phyloP scores from a whole-genome alignment of 805 yeast species.

The Candida chauliodis region DNA sequence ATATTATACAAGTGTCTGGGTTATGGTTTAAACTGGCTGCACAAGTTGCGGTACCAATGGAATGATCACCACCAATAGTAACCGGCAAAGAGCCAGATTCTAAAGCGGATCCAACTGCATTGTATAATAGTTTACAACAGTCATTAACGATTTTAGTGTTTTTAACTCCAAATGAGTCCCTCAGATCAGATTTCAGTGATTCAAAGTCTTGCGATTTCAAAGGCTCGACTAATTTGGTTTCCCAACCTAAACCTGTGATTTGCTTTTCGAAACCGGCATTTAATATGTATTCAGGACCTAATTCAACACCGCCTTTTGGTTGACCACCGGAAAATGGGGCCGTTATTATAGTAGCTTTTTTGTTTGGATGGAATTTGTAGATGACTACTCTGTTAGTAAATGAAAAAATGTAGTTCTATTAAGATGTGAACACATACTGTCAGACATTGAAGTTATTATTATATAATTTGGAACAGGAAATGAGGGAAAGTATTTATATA shows the following conservation, averaged over 20 bases:
- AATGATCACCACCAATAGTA: slow-evolving; percentile 95
- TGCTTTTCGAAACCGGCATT: slow-evolving; percentile 67
- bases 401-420: background rate
- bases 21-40: slow-evolving; percentile 73
- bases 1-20: slow-evolving; percentile 85
- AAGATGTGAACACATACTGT: slow-evolving; percentile 6
- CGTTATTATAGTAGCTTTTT: slow-evolving; percentile 63
- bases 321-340: slow-evolving; percentile 98
- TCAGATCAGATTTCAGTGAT: slow-evolving; percentile 40
- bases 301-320: slow-evolving; percentile 88
- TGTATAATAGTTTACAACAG: slow-evolving; percentile 61
- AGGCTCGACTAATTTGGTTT: slow-evolving; percentile 50
- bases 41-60: slow-evolving; percentile 91
- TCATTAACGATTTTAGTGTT: slow-evolving; percentile 76
- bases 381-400: slow-evolving; percentile 19
- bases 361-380: slow-evolving; percentile 54
- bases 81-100: slow-evolving; percentile 56
- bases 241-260: slow-evolving; percentile 72
- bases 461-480: slow-evolving; percentile 1
- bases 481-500: too few relatives aligned
- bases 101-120: slow-evolving; percentile 54
- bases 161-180: slow-evolving; percentile 53
- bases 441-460: too few relatives aligned
- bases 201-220: slow-evolving; percentile 39
- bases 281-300: slow-evolving; percentile 82